These are phyloP conservation scores for Saccharomyces eubayanus DNA, from an alignment of 805 yeast species.

Conservation along the genomic window DNA sequence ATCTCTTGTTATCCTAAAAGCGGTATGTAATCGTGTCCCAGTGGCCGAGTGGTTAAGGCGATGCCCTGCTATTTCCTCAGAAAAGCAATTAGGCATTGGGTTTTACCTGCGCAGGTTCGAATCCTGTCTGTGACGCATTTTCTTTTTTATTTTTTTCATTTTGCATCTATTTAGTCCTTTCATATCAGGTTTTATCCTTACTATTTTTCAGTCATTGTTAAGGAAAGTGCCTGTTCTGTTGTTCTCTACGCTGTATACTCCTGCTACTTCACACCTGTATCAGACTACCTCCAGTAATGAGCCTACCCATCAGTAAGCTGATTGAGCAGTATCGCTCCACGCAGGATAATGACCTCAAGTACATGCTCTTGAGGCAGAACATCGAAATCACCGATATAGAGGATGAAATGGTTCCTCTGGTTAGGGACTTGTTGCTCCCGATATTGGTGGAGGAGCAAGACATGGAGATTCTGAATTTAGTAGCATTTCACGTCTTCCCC, in stretches of 20 bases:
- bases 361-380: constrained; percentile 77
- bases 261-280: background rate
- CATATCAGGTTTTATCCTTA: background rate
- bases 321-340: constrained; percentile 14
- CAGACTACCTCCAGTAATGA: constrained; percentile 1
- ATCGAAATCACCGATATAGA: constrained; percentile 69
- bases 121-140: constrained; percentile 95
- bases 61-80: constrained; percentile 63
- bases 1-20: no score
- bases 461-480: constrained; percentile 34
- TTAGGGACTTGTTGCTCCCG: constrained; percentile 40
- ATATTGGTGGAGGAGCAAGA: constrained; percentile 41
- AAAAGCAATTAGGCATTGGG: constrained; percentile 70
- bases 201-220: background rate
- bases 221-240: background rate
- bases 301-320: constrained; percentile 3
- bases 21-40: constrained; percentile 35
- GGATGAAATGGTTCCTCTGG: constrained; percentile 50
- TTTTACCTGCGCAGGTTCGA: constrained; percentile 98
- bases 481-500: constrained; percentile 42
- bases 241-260: background rate
- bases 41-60: constrained; percentile 95
- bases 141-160: constrained; percentile 33
- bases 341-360: constrained; percentile 23
- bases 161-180: background rate